Evolutionary conservation across 345 rosid species (phyloP).

Genomic region (Linum usitatissimum): DNA sequence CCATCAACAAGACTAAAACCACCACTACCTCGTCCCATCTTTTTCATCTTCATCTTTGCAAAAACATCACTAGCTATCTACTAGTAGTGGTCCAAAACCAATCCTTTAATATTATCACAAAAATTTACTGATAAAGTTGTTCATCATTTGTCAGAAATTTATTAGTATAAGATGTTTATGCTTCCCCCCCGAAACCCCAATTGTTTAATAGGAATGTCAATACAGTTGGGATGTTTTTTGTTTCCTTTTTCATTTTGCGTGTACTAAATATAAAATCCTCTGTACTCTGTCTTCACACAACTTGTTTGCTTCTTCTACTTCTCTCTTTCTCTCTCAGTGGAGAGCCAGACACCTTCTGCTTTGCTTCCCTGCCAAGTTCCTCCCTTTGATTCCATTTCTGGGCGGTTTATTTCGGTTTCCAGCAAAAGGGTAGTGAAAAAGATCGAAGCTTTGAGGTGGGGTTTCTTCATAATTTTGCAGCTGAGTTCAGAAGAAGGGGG

Average conservation of each 20-base stretch:
- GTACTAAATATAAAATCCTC: background rate
- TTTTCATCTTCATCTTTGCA: too few species aligned
- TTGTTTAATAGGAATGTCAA: constrained; percentile 25
- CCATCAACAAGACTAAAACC: too few species aligned
- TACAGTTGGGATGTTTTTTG: background rate
- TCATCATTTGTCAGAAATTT: background rate
- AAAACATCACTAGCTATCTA: too few species aligned
- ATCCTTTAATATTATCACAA: background rate
- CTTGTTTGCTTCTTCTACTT: constrained; percentile 18
- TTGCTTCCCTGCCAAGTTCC: background rate
- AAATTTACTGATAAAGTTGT: background rate
- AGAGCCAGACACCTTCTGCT: background rate
- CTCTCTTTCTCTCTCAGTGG: background rate
- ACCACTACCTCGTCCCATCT: too few species aligned
- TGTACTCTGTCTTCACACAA: constrained; percentile 18
- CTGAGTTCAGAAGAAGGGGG: background rate
- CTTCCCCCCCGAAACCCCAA: background rate
- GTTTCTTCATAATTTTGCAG: background rate
- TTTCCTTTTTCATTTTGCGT: background rate
- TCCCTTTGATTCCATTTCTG: background rate
- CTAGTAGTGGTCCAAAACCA: too few species aligned
- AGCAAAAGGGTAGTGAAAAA: too few species aligned
- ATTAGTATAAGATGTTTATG: background rate
- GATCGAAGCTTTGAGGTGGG: too few species aligned
- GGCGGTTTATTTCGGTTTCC: background rate